Conservation (phyloP, 495 filamentous ascomycete genomes). For the Penicillium cataractarum region DNA sequence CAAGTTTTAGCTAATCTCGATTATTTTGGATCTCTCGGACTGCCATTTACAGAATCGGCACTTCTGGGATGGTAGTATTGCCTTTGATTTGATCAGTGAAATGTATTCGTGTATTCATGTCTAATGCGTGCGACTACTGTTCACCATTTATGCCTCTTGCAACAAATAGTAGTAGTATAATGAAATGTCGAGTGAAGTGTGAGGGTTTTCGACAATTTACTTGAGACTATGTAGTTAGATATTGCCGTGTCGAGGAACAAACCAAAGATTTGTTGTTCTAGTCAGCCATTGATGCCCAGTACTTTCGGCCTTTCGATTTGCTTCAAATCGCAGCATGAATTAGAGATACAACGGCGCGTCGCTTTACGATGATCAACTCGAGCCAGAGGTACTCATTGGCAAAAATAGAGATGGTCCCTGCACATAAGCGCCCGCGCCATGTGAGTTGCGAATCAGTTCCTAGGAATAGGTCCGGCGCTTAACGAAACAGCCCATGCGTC, state of each 20-base stretch:
- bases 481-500: background rate
- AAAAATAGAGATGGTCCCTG: background rate
- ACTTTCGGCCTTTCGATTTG: background rate
- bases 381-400: background rate
- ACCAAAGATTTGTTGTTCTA: no score
- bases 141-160: no score
- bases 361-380: background rate
- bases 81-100: background rate
- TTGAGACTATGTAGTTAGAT: no score
- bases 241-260: no score
- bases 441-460: background rate
- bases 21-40: background rate
- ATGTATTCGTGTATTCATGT: background rate
- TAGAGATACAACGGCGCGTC: background rate
- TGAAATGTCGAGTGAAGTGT: no score
- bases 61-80: background rate
- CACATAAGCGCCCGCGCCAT: background rate
- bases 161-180: no score
- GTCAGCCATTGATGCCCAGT: no score
- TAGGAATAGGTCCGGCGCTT: background rate
- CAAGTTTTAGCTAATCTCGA: background rate
- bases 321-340: no score
- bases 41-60: background rate
- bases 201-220: no score
- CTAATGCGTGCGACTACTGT: background rate